Evolutionary conservation across 257 asterid species (phyloP), one percentile per base, ranked within the genome.

Genomic region (Fraxinus cuspidata): DNA sequence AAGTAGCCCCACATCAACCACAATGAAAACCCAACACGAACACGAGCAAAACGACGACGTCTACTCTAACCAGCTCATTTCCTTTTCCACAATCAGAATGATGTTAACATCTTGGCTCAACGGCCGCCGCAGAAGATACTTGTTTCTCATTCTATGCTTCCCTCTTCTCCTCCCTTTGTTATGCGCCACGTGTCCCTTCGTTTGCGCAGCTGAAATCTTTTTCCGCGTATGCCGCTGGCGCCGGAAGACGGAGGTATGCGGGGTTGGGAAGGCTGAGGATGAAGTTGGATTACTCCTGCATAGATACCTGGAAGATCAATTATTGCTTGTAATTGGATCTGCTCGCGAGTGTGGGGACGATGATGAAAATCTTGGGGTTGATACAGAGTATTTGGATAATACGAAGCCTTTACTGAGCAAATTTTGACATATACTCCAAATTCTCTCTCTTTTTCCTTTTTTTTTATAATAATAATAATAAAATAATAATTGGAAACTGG

Each of bases 381-480:
- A 83, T 84, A 80, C 79, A 68, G 86, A 85, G 82, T 77, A 81
- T 77, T 79, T 77, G 78, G 83, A 73, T 81, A 81, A 85, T 88
- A 64, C 75, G 85, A 85, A 87, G 85, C 78, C 90, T 81, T 19
- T 42, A 74, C 7, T 81, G 90, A 83, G 27, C 49, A 11, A 40
- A 16, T 27, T 18, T 63, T 83, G 74, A 49, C 11, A 19, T 53
- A 31, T 64, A 49, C 69, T 38, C 18, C n/a, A 37, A 40, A 6
- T 13, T 60, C 38, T 34, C 19, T 15, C 25, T 32, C 2, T 31
- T n/a, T 71, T 23, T 3, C 28, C n/a, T n/a, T 28, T 10, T 25
- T 12, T 42, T 32, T n/a, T 18, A 11, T 19, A 40, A 18, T 1
- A 40, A 40, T 40, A 44, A 44, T n/a, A 35, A 5, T 0, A 35